Evolutionary conservation across 73 alveolate genomes (phyloP), one percentile per base, ranked within the genome.

Genomic region (Tetrahymena borealis): DNA sequence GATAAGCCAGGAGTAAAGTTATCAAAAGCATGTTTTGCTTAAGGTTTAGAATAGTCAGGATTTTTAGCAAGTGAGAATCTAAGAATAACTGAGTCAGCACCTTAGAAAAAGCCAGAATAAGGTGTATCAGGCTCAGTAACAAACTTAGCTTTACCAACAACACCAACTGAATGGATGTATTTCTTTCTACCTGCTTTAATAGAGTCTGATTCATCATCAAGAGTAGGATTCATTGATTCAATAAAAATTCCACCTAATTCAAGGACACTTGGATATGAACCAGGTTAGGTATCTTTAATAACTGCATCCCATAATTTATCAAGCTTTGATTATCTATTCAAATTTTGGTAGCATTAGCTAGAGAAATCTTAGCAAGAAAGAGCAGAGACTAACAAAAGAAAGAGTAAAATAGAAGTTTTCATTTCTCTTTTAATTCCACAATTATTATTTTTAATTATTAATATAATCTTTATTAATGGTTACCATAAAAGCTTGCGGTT

Each of bases 1-100:
- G 92, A 94, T 36, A 93, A 91, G 11, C 96, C 96, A 43, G 96
- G 96, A 38, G 94, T 92, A 90, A 41, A 91, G 90, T 93, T 93
- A 10, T 91, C 94, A 18, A n/a, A 20, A 60, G 85, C 85, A 35
- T n/a, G 0, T 41, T 41, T 41, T 8, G 39, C 32, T 36, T 91
- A 7, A 38, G 39, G 3, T 94, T 93, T 93, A 11, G 93, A 33
- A 33, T 41, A 38, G 39, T 93, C 94, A 8, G 94, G 91, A 8
- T 39, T 37, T 12, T 28, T 91, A 32, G 91, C 96, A 39, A 90
- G 36, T 11, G 96, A 93, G 90, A 90, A 37, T 93, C 96, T 93
- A 15, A 93, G 16, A 91, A 91, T 13, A 39, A 93, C 96, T 90
- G 91, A 43, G 33, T 93, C 94, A 35, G 94, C 96, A 38, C 96